Evolutionary conservation across 106 monocot genomes (phyloP), one percentile per base, ranked within the genome.

Genomic region (Triglochin maritima): DNA sequence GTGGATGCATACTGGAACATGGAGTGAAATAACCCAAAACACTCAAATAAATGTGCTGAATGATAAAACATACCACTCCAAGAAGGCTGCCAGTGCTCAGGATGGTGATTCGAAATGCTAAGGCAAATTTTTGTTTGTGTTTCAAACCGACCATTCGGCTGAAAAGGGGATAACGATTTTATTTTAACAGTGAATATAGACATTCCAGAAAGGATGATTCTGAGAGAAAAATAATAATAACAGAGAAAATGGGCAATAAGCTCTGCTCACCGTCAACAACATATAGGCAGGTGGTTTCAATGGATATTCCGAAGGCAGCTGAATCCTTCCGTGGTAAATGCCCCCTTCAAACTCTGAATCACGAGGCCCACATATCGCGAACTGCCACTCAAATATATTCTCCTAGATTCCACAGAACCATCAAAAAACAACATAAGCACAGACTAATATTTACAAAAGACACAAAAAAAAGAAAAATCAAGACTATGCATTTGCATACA

Each of bases 101-200:
- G 96, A 47, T 98, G 96, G 70, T 98, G 72, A 65, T 98, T 98
- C 6, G 96, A 98, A 69, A 98, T 98, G 83, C 96, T 98, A 29
- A 98, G 75, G 72, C 96, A 98, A 67, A 98, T 98, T 68, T 91
- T 91, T 10, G 83, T 98, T 63, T 98, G 91, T 6, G 88, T 91
- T 67, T 98, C 96, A 78, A 98, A 98, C 12, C 96, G 85, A 16
- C 96, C 96, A 86, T 85, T 98, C 50, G 96, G 91, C 96, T 98
- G 80, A 46, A 79, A 29, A 51, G 66, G 14, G 55, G 54, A 13
- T 12, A 7, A 61, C 2, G 16, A n/a, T 29, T 29, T 29, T 29
- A 29, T 29, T 29, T 29, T 29, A 29, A 29, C 29, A 29, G 29
- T 29, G 29, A 29, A 29, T 29, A 29, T 29, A 29, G 1, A 29